phyloP scores from a whole-genome alignment of 2,329 filamentous ascomycete genomes.

The Diplodia seriata region DNA sequence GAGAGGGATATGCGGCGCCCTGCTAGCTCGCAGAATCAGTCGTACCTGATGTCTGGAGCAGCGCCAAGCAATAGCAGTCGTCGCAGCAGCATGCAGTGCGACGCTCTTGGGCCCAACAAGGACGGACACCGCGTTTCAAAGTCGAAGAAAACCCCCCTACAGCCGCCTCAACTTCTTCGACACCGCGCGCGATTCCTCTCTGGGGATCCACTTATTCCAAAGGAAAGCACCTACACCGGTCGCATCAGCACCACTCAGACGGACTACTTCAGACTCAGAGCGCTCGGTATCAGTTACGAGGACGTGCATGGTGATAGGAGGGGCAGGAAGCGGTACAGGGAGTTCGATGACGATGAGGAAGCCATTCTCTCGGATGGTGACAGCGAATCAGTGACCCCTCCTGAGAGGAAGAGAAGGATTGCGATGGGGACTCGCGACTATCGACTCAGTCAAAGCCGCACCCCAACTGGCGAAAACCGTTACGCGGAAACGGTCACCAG shows the following conservation, averaged over 20 bases:
- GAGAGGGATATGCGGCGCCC: conserved; percentile 12
- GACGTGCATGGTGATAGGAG: conserved; percentile 34
- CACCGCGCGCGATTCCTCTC: conserved; percentile 27
- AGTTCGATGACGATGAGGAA: conserved; percentile 32
- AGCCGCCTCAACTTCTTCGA: conserved; percentile 13
- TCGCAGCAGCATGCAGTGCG: conserved; percentile 8
- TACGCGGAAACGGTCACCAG: conserved; percentile 33
- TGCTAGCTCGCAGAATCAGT: conserved; percentile 10
- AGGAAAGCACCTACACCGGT: conserved; percentile 36
- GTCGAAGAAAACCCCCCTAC: conserved; percentile 18
- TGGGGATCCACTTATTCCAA: conserved; percentile 30
- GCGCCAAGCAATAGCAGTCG: not conserved
- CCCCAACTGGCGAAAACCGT: conserved; percentile 7
- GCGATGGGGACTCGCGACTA: conserved; percentile 1
- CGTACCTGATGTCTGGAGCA: conserved; percentile 24
- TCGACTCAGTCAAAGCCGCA: conserved; percentile 31
- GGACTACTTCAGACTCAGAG: conserved; percentile 60
- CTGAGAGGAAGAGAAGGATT: conserved; percentile 26
- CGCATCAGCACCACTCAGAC: conserved; percentile 55
- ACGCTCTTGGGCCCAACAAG: conserved; percentile 13
- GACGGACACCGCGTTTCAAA: conserved; percentile 8
- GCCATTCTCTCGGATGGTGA: conserved; percentile 21
- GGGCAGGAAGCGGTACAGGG: conserved; percentile 40
- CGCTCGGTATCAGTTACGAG: conserved; percentile 55
- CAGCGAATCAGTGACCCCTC: conserved; percentile 12